These are phyloP conservation scores for Cadophora sp. DNA, from an alignment of 2,329 filamentous ascomycete species.

Conservation along the genomic window DNA sequence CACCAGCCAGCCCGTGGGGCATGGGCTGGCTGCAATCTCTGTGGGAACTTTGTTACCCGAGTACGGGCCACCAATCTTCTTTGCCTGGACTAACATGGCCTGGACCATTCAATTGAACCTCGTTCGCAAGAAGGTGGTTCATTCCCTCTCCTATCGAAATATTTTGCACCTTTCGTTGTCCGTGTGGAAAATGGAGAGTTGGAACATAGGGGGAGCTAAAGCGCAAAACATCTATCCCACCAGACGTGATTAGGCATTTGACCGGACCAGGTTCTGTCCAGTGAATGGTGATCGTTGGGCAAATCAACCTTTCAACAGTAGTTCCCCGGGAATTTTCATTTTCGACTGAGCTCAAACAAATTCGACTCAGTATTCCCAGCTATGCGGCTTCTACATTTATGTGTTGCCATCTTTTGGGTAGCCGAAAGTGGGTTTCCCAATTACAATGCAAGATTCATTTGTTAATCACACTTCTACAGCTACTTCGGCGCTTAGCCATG, in stretches of 20 bases:
- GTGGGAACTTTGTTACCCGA: conserved; percentile 7
- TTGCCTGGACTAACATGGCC: not conserved
- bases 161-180: not conserved
- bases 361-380: not conserved
- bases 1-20: not conserved
- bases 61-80: conserved; percentile 3
- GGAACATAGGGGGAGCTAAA: not conserved
- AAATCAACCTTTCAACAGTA: not conserved
- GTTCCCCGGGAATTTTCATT: not conserved
- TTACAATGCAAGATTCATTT: not conserved
- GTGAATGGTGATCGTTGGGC: not conserved
- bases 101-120: not conserved
- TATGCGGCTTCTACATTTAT: conserved; percentile 1
- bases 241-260: not conserved
- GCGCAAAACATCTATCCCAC: not conserved
- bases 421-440: conserved; percentile 2
- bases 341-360: not conserved
- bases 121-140: not conserved
- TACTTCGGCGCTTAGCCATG: not conserved
- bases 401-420: not conserved
- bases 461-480: not conserved
- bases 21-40: not conserved
- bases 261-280: not conserved
- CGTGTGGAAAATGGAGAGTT: not conserved
- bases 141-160: not conserved